phyloP scores from a whole-genome alignment of 1,284 basidiomycete genomes.

The Kwoniella shivajii region DNA sequence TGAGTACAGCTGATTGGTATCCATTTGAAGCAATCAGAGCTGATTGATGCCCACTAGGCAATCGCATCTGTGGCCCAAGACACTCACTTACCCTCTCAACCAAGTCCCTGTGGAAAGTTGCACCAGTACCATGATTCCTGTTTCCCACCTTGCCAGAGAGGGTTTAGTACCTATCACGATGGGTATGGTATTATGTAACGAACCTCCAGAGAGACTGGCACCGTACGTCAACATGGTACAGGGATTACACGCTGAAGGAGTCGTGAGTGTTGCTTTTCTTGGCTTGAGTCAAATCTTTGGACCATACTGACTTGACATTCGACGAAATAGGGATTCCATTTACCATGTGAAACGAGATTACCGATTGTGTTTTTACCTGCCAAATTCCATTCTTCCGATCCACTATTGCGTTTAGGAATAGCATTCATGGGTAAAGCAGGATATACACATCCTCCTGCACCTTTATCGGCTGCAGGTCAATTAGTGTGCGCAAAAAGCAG shows the following conservation, averaged over 20 bases:
- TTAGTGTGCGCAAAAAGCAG: constrained; percentile 1
- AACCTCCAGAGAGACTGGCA: constrained; percentile 31
- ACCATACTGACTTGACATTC: not conserved
- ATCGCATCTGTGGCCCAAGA: constrained; percentile 40
- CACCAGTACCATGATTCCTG: constrained; percentile 49
- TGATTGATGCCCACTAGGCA: constrained; percentile 31
- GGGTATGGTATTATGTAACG: constrained; percentile 53
- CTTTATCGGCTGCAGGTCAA: constrained; percentile 4
- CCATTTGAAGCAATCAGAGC: not conserved
- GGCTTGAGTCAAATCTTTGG: not conserved
- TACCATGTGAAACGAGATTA: constrained; percentile 33
- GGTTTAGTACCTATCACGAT: constrained; percentile 46
- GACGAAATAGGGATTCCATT: constrained; percentile 46
- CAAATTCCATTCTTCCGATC: constrained; percentile 49
- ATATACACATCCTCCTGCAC: constrained; percentile 21
- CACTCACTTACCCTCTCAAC: constrained; percentile 35
- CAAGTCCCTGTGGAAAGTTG: constrained; percentile 18
- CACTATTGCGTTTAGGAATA: constrained; percentile 46
- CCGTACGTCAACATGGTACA: constrained; percentile 48
- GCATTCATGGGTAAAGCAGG: constrained; percentile 50
- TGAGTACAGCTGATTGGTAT: constrained; percentile 23
- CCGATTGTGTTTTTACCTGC: constrained; percentile 51
- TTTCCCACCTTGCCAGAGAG: constrained; percentile 48
- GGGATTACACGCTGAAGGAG: constrained; percentile 48
- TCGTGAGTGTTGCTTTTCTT: constrained; percentile 33